Conservation (phyloP, 2,329 filamentous ascomycete species). For the Hymenoscyphus linearis region DNA sequence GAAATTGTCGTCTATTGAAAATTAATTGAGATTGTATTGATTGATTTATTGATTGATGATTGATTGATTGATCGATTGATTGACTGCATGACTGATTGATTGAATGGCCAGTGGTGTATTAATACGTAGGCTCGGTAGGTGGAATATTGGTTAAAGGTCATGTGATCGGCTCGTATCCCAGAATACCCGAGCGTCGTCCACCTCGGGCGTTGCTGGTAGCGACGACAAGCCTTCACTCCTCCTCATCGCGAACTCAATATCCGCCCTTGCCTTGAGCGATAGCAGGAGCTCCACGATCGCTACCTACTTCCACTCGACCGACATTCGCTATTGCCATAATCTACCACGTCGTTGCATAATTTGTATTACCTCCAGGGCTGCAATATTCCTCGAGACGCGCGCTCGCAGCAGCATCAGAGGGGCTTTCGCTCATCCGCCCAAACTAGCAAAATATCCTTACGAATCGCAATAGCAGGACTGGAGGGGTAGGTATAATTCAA, state of each 20-base stretch:
- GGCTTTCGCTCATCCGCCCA: slow-evolving; percentile 7
- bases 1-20: no score
- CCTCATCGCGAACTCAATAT: slow-evolving; percentile 6
- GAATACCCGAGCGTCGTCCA: no score
- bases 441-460: slow-evolving; percentile 10
- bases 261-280: neutral
- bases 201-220: slow-evolving; percentile 4
- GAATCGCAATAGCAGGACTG: slow-evolving; percentile 13
- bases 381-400: neutral
- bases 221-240: slow-evolving; percentile 4
- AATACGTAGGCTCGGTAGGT: no score
- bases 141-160: no score
- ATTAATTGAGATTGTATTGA: no score
- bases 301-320: slow-evolving; percentile 12
- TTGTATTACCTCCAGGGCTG: neutral
- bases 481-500: neutral
- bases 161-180: no score
- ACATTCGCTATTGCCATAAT: slow-evolving; percentile 19
- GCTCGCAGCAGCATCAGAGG: neutral
- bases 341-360: neutral
- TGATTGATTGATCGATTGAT: no score
- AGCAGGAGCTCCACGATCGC: slow-evolving; percentile 19
- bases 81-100: no score
- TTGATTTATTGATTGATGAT: no score
- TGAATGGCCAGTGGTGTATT: no score